Evolutionary conservation across 768 basidiomycete species (phyloP).

Genomic region (Russula sp.): DNA sequence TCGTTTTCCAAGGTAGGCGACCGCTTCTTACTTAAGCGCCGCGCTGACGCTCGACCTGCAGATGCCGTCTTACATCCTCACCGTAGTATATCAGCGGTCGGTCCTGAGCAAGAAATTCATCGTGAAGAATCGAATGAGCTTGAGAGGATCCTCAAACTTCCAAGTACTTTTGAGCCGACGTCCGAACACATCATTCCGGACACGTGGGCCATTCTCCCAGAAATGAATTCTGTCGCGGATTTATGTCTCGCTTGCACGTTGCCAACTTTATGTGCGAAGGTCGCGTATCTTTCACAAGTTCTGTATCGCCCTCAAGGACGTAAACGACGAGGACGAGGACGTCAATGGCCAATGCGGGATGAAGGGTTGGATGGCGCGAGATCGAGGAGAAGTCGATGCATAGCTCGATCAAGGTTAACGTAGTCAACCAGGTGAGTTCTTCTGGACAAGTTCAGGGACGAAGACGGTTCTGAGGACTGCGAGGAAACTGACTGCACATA

Average conservation of each 20-base stretch:
- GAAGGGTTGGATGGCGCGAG: neutral
- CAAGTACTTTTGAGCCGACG: neutral
- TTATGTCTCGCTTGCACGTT: neutral
- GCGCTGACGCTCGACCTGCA: neutral
- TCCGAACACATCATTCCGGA: slow-evolving; percentile 2
- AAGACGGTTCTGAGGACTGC: neutral
- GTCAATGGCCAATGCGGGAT: neutral
- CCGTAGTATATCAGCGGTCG: neutral
- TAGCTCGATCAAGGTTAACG: slow-evolving; percentile 4
- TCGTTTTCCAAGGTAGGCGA: too few relatives aligned
- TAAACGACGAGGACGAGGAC: neutral
- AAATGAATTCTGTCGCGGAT: neutral
- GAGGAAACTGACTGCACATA: neutral
- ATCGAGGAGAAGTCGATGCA: neutral
- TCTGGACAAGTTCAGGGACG: neutral
- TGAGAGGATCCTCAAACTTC: neutral
- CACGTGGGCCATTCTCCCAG: neutral
- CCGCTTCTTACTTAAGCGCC: neutral
- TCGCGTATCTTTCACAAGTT: neutral
- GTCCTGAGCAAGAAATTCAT: neutral
- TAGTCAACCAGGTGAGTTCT: neutral
- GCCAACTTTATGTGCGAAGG: neutral
- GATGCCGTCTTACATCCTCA: neutral
- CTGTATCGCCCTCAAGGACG: neutral
- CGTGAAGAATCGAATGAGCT: neutral